Base-by-base conservation (phyloP, 768 basidiomycete genomes). In the Termitomyces bulborhizus region DNA sequence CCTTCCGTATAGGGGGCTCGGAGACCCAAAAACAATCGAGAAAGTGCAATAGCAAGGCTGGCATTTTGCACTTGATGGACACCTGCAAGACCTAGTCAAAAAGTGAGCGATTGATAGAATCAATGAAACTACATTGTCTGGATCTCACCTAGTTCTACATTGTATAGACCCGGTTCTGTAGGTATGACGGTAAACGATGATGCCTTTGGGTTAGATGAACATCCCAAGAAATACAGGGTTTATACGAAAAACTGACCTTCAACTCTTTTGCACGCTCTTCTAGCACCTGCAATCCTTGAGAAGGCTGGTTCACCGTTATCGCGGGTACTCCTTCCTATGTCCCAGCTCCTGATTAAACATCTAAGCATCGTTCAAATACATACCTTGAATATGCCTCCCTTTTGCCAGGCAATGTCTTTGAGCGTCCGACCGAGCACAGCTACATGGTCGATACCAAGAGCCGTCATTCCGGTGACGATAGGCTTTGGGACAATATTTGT, bases 301-400 rank as follows among this genome's bases (percentile, higher is more conserved):
- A 66, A 5, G 84, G 85, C 66, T 98, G 97, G 39, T 79, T 68
- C 3, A 97, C 88, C 1, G 89, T 87, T 49, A 95, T 73, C 7
- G 97, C 97, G 1, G 93, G 91, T 1, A 90, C 90, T 16, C 81
- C 86, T 73, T 83, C 74, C 88, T 90, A 40, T 54, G 31, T 39
- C 18, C n/a, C 12, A 18, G 5, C 37, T 21, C 48, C 32, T 57
- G 41, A 50, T 31, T 54, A 43, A 51, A 26, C 43, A 32, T 40
- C 50, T 18, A 13, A 13, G 43, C 27, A 54, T 9, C 9, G 16
- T 13, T 36, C 40, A 6, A 21, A 3, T 29, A 58, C 71, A 29
- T 50, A 83, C 89, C 80, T 99, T 99, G 72, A 88, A 98, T 51
- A 99, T 98, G 1, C 97, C 97, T 29, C 87, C 92, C 69, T 99